Evolutionary conservation across 176 grass and related monocot genomes (phyloP).

Genomic region (Musa troglodytarum): DNA sequence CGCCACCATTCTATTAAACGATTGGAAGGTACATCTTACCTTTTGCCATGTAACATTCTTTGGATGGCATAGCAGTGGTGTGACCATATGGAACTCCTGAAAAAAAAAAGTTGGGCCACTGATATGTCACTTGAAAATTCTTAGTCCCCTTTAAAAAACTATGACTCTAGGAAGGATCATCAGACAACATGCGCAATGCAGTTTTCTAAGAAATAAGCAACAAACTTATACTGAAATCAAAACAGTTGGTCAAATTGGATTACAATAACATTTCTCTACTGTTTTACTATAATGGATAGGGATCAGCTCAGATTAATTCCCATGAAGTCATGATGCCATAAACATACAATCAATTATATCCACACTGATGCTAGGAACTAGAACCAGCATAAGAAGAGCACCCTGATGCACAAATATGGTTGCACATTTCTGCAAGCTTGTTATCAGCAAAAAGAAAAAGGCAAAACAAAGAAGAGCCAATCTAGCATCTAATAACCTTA

Average conservation of each 20-base stretch:
- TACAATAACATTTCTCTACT: not conserved
- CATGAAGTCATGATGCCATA: not conserved
- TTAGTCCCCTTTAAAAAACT: slow-evolving; percentile 9
- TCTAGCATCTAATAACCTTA: too few species aligned
- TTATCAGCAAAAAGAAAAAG: too few species aligned
- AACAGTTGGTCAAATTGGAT: not conserved
- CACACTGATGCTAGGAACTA: not conserved
- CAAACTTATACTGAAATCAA: not conserved
- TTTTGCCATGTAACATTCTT: slow-evolving; percentile 90
- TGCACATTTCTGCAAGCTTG: too few species aligned
- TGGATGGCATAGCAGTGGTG: slow-evolving; percentile 58
- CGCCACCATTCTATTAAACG: slow-evolving; percentile 24
- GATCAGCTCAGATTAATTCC: not conserved
- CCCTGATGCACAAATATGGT: too few species aligned
- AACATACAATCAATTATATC: not conserved
- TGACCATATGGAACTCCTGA: slow-evolving; percentile 92
- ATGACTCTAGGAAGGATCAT: not conserved
- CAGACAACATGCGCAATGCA: not conserved
- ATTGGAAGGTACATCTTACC: slow-evolving; percentile 48
- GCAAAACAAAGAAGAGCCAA: too few species aligned
- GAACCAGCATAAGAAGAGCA: not conserved
- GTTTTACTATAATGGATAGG: not conserved
- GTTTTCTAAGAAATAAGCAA: not conserved
- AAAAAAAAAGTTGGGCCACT: slow-evolving; percentile 68
- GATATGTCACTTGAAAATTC: slow-evolving; percentile 41